Conservation (phyloP, 345 rosid genomes). For the Conringia planisiliqua region DNA sequence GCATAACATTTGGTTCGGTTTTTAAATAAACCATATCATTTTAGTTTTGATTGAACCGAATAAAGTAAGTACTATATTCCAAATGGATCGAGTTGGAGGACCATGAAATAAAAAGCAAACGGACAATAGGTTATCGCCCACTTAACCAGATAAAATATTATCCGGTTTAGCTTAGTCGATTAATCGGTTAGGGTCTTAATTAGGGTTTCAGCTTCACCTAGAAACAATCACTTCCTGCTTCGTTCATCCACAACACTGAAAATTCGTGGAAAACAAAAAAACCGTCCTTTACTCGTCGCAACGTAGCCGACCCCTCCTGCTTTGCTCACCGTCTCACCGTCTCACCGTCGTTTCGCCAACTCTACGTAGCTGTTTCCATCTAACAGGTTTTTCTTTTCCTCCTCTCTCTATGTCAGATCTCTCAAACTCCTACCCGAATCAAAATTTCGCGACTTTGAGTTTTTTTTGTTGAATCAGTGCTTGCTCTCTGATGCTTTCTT, state of each 20-base stretch:
- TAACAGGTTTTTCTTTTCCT: not conserved
- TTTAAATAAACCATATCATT: not conserved
- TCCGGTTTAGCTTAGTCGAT: not conserved
- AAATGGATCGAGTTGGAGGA: not conserved
- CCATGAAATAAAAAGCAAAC: not conserved
- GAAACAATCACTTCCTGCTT: not conserved
- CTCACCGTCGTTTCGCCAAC: no score
- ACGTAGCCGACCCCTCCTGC: no score
- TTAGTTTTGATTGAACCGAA: not conserved
- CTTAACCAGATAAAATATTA: not conserved
- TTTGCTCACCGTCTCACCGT: not conserved
- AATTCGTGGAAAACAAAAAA: not conserved
- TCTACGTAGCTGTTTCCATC: not conserved
- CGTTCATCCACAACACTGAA: not conserved
- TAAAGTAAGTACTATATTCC: not conserved
- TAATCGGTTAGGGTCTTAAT: not conserved
- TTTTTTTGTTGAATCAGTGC: not conserved
- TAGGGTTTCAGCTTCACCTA: constrained; percentile 4
- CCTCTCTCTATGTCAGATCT: not conserved
- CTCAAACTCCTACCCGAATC: not conserved
- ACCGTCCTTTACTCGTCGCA: not conserved
- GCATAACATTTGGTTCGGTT: not conserved
- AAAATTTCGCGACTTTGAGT: not conserved
- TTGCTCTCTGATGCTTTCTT: not conserved
- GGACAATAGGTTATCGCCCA: not conserved